phyloP scores from a whole-genome alignment of 345 rosid genomes.

The Litchi chinensis region DNA sequence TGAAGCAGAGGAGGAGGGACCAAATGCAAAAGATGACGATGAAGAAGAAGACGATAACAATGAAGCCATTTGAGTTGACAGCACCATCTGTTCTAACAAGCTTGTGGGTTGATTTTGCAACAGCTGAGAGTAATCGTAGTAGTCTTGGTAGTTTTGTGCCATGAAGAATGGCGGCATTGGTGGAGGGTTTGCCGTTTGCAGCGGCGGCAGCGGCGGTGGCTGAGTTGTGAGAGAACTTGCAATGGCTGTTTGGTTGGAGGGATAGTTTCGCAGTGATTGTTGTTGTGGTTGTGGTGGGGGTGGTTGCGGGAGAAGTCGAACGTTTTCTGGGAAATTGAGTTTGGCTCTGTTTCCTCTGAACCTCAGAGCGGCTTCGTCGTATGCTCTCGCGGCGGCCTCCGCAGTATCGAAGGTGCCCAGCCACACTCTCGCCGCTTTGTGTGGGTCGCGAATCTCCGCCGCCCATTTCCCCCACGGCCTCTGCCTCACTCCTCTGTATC shows the following conservation, averaged over 20 bases:
- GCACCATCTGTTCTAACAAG: slow-evolving; percentile 40
- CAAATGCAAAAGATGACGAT: slow-evolving; percentile 25
- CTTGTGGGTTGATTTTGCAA: slow-evolving; percentile 42
- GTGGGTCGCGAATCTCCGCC: slow-evolving; percentile 88
- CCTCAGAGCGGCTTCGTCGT: slow-evolving; percentile 82
- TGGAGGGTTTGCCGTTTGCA: slow-evolving; percentile 8
- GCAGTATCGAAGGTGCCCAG: slow-evolving; percentile 87
- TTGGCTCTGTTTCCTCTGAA: slow-evolving; percentile 88
- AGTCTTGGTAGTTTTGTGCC: slow-evolving; percentile 36
- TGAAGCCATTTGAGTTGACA: slow-evolving; percentile 35
- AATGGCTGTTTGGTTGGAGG: slow-evolving; percentile 23
- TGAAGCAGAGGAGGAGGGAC: slow-evolving; percentile 22
- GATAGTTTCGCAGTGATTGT: slow-evolving; percentile 25
- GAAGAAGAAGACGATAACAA: slow-evolving; percentile 26
- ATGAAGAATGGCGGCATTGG: slow-evolving; percentile 26
- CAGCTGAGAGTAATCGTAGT: slow-evolving; percentile 51
- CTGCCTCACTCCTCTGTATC: slow-evolving; percentile 86
- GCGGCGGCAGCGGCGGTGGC: neutral
- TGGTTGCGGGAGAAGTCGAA: slow-evolving; percentile 32
- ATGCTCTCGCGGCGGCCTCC: slow-evolving; percentile 86
- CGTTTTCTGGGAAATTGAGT: slow-evolving; percentile 81
- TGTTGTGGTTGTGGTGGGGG: neutral
- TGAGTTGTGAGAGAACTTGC: slow-evolving; percentile 19
- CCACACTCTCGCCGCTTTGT: slow-evolving; percentile 85
- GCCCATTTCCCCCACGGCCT: slow-evolving; percentile 98